Conservation (phyloP, 129 eudicot genomes). For the Chrysanthemum lavandulifolium region DNA sequence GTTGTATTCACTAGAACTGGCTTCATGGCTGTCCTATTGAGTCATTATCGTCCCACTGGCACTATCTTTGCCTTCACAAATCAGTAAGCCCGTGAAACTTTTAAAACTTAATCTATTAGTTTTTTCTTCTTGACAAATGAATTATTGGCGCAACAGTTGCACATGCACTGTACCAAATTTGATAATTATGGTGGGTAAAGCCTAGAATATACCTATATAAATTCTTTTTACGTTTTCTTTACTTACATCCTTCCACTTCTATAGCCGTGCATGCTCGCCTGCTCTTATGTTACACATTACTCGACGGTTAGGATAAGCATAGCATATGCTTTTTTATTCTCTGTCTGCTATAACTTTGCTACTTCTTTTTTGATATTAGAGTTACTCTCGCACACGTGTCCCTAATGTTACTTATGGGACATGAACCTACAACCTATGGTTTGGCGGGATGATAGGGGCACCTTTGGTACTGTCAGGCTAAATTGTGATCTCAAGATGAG, state of each 20-base stretch:
- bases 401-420: no score
- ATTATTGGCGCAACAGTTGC: background rate
- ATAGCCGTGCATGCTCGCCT: background rate
- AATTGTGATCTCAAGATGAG: no score
- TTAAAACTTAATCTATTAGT: background rate
- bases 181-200: no score
- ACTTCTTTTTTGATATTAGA: no score
- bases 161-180: no score
- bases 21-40: slow-evolving; percentile 81
- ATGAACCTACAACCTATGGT: no score
- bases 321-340: background rate
- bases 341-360: no score
- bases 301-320: background rate
- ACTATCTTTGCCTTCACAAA: slow-evolving; percentile 95
- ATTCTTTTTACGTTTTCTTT: background rate
- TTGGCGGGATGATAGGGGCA: no score
- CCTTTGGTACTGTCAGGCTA: no score
- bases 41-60: slow-evolving; percentile 97
- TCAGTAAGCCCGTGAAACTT: slow-evolving; percentile 57
- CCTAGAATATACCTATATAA: background rate
- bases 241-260: background rate
- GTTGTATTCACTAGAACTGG: slow-evolving; percentile 97
- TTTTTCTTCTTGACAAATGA: background rate
- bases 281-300: background rate
- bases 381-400: no score